Conservation (phyloP, 2,329 filamentous ascomycete genomes). For the Hypomyces perniciosus region DNA sequence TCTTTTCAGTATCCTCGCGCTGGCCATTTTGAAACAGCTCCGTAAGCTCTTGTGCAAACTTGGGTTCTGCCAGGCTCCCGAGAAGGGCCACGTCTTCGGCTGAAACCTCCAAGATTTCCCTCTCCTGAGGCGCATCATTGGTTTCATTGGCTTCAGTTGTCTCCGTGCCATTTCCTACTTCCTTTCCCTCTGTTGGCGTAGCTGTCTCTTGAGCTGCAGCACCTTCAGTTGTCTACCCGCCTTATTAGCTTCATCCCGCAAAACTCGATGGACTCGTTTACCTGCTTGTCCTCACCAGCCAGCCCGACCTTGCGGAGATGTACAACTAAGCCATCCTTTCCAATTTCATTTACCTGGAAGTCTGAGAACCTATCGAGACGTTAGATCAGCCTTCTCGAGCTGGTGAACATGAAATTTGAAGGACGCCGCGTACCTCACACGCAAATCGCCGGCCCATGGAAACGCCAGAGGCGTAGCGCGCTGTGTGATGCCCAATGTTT, state of each 20-base stretch:
- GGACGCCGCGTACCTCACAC: conserved; percentile 27
- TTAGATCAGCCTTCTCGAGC: not conserved
- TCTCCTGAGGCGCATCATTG: conserved; percentile 14
- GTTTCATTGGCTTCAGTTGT: conserved; percentile 17
- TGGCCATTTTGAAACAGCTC: conserved; percentile 35
- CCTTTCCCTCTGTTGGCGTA: conserved; percentile 15
- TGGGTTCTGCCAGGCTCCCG: conserved; percentile 32
- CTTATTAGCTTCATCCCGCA: not conserved
- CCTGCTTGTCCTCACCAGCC: conserved; percentile 12
- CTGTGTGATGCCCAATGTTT: conserved; percentile 34
- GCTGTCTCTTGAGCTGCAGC: not conserved
- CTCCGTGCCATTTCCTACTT: conserved; percentile 7
- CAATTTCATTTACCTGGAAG: conserved; percentile 87
- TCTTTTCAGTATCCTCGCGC: conserved; percentile 22
- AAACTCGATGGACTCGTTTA: not conserved
- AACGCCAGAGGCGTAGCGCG: conserved; percentile 31
- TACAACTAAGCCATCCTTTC: conserved; percentile 66
- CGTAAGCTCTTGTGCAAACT: conserved; percentile 36
- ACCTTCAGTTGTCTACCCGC: not conserved
- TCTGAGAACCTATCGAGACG: conserved; percentile 65
- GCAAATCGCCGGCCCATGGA: conserved; percentile 36
- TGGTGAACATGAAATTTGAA: not conserved
- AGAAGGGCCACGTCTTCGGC: conserved; percentile 32
- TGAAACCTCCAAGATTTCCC: conserved; percentile 22
- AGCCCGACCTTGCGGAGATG: conserved; percentile 54